phyloP scores from a whole-genome alignment of 1,139 yeast genomes.

The Candida neerlandica region DNA sequence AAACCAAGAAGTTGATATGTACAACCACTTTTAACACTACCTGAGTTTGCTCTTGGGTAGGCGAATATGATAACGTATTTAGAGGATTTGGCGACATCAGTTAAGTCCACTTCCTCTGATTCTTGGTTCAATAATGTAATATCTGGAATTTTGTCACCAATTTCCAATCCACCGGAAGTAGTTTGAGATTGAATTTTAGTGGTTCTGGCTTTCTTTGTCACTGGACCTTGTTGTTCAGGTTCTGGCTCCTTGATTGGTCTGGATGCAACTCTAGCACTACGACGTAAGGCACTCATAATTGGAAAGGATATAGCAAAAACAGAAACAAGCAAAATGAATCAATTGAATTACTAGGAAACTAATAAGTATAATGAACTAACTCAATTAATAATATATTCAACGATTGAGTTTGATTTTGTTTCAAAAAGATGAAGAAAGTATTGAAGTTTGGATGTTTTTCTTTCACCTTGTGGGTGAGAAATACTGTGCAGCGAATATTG shows the following conservation, averaged over 20 bases:
- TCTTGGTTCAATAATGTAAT: slow-evolving; percentile 67
- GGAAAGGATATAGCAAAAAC: not conserved
- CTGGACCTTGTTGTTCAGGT: slow-evolving; percentile 19
- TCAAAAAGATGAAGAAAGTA: not conserved
- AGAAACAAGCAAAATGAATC: not conserved
- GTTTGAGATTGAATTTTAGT: slow-evolving; percentile 18
- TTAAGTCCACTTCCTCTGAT: slow-evolving; percentile 56
- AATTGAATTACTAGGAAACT: not conserved
- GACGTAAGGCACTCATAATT: slow-evolving; percentile 53
- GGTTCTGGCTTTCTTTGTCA: slow-evolving; percentile 26
- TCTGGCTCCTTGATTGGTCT: slow-evolving; percentile 16
- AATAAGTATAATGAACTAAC: not conserved
- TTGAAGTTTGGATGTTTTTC: not conserved
- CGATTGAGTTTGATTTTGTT: not conserved
- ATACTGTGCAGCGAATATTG: not conserved
- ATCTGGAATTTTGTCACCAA: slow-evolving; percentile 75
- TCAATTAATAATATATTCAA: not conserved
- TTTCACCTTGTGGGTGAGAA: slow-evolving; percentile 1
- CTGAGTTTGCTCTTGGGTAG: slow-evolving; percentile 87
- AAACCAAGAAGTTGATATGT: slow-evolving; percentile 92
- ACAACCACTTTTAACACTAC: slow-evolving; percentile 66
- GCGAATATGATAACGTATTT: slow-evolving; percentile 67
- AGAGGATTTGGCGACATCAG: slow-evolving; percentile 47
- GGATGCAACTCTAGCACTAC: slow-evolving; percentile 50
- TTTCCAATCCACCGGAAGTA: slow-evolving; percentile 37